Conservation (phyloP, 1,284 basidiomycete genomes). For the Microbotryum saponariae region DNA sequence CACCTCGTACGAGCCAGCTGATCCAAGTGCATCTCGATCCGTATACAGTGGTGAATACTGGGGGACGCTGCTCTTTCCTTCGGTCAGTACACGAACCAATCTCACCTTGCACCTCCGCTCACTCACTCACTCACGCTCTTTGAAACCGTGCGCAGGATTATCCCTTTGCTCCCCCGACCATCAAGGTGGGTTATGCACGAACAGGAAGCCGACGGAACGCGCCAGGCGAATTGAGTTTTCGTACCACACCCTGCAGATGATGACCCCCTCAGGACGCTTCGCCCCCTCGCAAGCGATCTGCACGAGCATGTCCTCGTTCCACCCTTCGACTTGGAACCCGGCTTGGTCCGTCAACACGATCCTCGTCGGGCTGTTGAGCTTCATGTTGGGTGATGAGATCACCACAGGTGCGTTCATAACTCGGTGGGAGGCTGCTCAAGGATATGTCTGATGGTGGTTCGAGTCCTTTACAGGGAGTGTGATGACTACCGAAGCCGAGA, state of each 20-base stretch:
- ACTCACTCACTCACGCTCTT: background rate
- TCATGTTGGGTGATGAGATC: slow-evolving; percentile 37
- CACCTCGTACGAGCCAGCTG: background rate
- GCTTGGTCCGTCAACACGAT: slow-evolving; percentile 34
- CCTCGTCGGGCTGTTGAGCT: slow-evolving; percentile 34
- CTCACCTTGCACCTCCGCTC: background rate
- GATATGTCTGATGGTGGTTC: background rate
- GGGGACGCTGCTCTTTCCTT: slow-evolving; percentile 32
- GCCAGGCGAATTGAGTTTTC: too few species aligned
- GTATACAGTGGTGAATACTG: slow-evolving; percentile 35
- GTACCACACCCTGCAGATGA: slow-evolving; percentile 17
- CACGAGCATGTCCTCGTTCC: slow-evolving; percentile 22
- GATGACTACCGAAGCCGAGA: slow-evolving; percentile 15
- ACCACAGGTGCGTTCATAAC: slow-evolving; percentile 28
- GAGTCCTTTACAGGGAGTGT: slow-evolving; percentile 11
- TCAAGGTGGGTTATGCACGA: slow-evolving; percentile 15
- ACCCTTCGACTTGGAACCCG: slow-evolving; percentile 36
- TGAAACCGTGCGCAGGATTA: slow-evolving; percentile 26
- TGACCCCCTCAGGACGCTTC: slow-evolving; percentile 36
- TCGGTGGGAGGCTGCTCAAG: too few species aligned
- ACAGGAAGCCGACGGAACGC: too few species aligned
- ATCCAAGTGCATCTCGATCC: slow-evolving; percentile 1
- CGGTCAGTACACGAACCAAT: slow-evolving; percentile 1
- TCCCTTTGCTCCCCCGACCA: slow-evolving; percentile 36
- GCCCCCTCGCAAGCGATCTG: slow-evolving; percentile 27